A percentile compares a stretch with the other conserved stretches of the same genome.
phyloP scores from a whole-genome alignment of 768 basidiomycete genomes.

The Suillus paluster region DNA sequence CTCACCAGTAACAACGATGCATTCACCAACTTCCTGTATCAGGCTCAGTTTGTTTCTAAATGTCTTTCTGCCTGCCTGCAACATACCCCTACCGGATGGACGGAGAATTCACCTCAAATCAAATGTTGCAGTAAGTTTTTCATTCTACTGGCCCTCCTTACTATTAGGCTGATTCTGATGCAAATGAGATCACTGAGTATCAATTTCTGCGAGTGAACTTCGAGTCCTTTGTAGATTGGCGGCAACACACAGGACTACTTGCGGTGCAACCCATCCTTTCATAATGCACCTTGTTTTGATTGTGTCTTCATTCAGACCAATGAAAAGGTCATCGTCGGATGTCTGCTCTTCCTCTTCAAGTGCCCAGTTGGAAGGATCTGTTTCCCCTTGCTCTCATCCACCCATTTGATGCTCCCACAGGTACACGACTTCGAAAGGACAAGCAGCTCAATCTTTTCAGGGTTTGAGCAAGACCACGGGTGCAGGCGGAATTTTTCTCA shows the following conservation, averaged over 20 bases:
- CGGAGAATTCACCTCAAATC: neutral
- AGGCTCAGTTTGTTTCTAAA: constrained; percentile 9
- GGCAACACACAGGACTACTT: constrained; percentile 30
- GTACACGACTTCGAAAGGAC: constrained; percentile 20
- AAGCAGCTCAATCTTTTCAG: constrained; percentile 23
- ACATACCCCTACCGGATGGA: neutral
- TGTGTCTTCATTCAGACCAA: constrained; percentile 30
- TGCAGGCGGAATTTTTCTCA: constrained; percentile 26
- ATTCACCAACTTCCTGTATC: constrained; percentile 1
- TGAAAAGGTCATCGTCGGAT: constrained; percentile 18
- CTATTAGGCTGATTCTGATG: neutral
- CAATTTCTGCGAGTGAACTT: constrained; percentile 30
- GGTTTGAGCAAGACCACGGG: constrained; percentile 14
- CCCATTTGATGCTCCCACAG: constrained; percentile 14
- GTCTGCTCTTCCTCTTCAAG: constrained; percentile 23
- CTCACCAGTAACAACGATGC: neutral
- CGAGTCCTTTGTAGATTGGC: constrained; percentile 34
- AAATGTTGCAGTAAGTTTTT: constrained; percentile 1
- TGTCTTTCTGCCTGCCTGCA: neutral
- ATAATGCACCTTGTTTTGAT: constrained; percentile 29
- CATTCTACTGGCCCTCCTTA: neutral
- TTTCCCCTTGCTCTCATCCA: constrained; percentile 4
- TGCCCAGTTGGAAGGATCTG: constrained; percentile 6
- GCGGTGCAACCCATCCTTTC: constrained; percentile 34
- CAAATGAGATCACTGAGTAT: constrained; percentile 32